Evolutionary conservation across 805 yeast species (phyloP).

Genomic region (Candida nanaspora): DNA sequence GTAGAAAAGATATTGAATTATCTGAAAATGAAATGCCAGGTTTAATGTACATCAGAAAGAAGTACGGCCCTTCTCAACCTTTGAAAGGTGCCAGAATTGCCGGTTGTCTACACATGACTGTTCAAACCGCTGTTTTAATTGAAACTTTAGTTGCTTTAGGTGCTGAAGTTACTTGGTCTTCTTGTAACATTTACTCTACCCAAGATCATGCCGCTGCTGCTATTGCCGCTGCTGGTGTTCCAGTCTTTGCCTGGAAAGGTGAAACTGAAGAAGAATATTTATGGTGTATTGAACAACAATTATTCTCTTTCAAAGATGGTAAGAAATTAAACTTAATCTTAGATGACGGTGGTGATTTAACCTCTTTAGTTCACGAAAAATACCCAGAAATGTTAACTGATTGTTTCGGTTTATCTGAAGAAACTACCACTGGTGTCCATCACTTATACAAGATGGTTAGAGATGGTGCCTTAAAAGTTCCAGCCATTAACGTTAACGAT

Average conservation of each 20-base stretch:
- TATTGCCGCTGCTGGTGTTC: constrained; percentile 95
- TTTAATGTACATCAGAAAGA: constrained; percentile 92
- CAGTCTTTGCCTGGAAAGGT: constrained; percentile 99
- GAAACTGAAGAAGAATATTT: constrained; percentile 99
- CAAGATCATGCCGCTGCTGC: constrained; percentile 99
- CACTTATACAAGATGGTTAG: constrained; percentile 94
- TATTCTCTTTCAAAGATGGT: constrained; percentile 94
- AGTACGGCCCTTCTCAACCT: constrained; percentile 89
- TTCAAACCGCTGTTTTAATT: constrained; percentile 97
- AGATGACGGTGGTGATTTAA: constrained; percentile 99
- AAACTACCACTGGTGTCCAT: constrained; percentile 99
- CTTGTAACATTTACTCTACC: constrained; percentile 98
- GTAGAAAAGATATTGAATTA: constrained; percentile 98
- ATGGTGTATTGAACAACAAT: constrained; percentile 99
- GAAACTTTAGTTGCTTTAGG: constrained; percentile 96
- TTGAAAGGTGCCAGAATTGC: constrained; percentile 98
- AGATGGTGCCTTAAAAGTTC: constrained; percentile 87
- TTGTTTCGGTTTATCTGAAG: constrained; percentile 96
- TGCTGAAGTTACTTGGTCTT: constrained; percentile 99
- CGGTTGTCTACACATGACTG: constrained; percentile 99
- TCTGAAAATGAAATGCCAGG: constrained; percentile 99
- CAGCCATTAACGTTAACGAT: constrained; percentile 99
- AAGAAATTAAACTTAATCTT: constrained; percentile 92
- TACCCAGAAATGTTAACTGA: constrained; percentile 95
- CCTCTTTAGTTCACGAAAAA: constrained; percentile 93